phyloP scores from a whole-genome alignment of 495 filamentous ascomycete genomes.

The Penicillium desertorum region DNA sequence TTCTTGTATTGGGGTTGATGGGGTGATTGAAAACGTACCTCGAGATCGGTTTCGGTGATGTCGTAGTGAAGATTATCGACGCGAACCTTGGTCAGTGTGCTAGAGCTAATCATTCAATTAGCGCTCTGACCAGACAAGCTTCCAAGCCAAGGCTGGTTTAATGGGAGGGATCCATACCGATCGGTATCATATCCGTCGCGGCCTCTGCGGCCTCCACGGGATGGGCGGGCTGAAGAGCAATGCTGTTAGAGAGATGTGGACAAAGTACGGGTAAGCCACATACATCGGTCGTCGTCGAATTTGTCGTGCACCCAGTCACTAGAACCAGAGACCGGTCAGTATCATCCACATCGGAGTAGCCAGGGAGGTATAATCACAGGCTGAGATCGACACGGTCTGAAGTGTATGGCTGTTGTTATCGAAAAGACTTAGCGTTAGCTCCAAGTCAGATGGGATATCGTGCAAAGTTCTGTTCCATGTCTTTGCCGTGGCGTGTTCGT shows the following conservation, averaged over 20 bases:
- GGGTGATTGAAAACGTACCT: constrained; percentile 52
- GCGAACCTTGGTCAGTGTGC: constrained; percentile 67
- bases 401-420: constrained; percentile 55
- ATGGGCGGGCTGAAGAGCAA: constrained; percentile 35
- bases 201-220: constrained; percentile 41
- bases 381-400: constrained; percentile 56
- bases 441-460: constrained; percentile 49
- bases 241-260: constrained; percentile 21
- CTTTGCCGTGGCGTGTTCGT: constrained; percentile 34
- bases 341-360: constrained; percentile 9
- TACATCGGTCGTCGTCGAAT: constrained; percentile 63
- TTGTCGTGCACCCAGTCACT: constrained; percentile 93
- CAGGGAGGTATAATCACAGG: constrained; percentile 39
- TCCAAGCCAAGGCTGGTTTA: not conserved
- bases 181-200: constrained; percentile 50
- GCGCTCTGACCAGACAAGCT: constrained; percentile 15
- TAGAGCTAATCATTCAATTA: constrained; percentile 28
- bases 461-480: constrained; percentile 44
- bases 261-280: constrained; percentile 29
- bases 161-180: constrained; percentile 41
- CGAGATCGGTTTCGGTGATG: constrained; percentile 79
- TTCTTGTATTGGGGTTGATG: not conserved
- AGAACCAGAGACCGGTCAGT: constrained; percentile 20
- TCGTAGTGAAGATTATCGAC: constrained; percentile 96
- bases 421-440: constrained; percentile 54